phyloP scores from a whole-genome alignment of 805 yeast species.

The Cyberlindnera bimundalis region DNA sequence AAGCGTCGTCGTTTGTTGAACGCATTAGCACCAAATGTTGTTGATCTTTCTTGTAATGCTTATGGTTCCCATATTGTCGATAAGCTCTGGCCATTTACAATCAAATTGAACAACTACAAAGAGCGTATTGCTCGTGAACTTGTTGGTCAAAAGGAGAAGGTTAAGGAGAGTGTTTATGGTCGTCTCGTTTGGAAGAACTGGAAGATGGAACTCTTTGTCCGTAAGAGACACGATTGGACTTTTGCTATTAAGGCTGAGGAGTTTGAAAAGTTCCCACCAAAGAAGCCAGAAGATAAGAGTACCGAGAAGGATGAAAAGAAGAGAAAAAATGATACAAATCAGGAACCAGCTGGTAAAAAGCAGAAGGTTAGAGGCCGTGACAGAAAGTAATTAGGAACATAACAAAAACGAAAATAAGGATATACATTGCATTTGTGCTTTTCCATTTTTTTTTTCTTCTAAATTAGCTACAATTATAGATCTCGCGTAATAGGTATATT shows the following conservation, averaged over 20 bases:
- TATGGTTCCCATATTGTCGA: constrained; percentile 92
- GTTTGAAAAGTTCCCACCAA: constrained; percentile 36
- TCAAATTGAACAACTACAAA: constrained; percentile 74
- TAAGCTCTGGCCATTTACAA: constrained; percentile 74
- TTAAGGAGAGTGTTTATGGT: constrained; percentile 86
- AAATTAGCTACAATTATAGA: too few species aligned
- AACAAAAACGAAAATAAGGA: too few species aligned
- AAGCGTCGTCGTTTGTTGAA: constrained; percentile 69
- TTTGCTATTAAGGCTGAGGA: constrained; percentile 52
- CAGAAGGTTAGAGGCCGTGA: constrained; percentile 30
- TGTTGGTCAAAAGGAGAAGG: constrained; percentile 52
- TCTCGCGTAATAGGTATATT: too few species aligned
- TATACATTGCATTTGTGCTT: too few species aligned
- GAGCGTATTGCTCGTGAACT: constrained; percentile 79
- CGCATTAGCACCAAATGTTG: constrained; percentile 52
- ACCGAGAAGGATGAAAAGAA: constrained; percentile 15
- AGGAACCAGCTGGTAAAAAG: constrained; percentile 14
- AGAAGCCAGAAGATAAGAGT: constrained; percentile 21
- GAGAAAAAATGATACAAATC: constrained; percentile 10
- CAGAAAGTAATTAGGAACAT: too few species aligned
- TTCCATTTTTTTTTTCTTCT: too few species aligned
- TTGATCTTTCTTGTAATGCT: constrained; percentile 70
- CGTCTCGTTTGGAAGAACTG: constrained; percentile 93
- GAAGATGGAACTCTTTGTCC: constrained; percentile 74
- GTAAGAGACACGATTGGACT: constrained; percentile 85